Conservation (phyloP, 306 rosid genomes). For the Quercus dentata region DNA sequence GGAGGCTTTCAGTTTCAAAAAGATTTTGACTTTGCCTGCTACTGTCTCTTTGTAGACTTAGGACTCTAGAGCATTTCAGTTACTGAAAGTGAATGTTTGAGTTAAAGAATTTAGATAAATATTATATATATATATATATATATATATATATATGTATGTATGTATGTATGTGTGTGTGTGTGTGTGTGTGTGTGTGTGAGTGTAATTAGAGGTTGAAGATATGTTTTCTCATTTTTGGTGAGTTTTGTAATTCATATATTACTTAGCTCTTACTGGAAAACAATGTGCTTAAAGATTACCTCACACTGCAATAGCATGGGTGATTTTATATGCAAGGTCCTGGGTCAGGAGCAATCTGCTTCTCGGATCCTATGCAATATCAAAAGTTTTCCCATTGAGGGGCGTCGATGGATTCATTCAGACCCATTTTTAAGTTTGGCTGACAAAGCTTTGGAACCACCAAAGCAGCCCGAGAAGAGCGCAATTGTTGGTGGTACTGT, state of each 20-base stretch:
- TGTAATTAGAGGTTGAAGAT: not conserved
- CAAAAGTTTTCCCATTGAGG: conserved; percentile 19
- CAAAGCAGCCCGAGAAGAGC: conserved; percentile 25
- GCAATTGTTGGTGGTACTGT: conserved; percentile 16
- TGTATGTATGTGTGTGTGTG: not conserved
- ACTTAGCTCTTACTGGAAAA: not conserved
- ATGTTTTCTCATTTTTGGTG: not conserved
- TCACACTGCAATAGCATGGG: conserved; percentile 48
- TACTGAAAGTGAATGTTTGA: not conserved
- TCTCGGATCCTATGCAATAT: not conserved
- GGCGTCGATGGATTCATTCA: conserved; percentile 50
- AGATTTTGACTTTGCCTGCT: not conserved
- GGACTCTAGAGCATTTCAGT: not conserved
- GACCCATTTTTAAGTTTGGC: conserved; percentile 22
- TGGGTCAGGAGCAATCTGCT: conserved; percentile 30
- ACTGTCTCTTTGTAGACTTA: not conserved
- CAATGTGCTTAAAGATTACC: conserved; percentile 16
- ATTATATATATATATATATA: not conserved
- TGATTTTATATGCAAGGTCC: conserved; percentile 50
- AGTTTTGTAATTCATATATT: not conserved
- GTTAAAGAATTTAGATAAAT: not conserved
- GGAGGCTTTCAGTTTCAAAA: not conserved
- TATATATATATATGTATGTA: no score
- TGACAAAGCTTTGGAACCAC: conserved; percentile 35
- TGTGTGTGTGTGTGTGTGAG: not conserved